Conservation (phyloP, 257 asterid genomes). For the Fraxinus excelsior region DNA sequence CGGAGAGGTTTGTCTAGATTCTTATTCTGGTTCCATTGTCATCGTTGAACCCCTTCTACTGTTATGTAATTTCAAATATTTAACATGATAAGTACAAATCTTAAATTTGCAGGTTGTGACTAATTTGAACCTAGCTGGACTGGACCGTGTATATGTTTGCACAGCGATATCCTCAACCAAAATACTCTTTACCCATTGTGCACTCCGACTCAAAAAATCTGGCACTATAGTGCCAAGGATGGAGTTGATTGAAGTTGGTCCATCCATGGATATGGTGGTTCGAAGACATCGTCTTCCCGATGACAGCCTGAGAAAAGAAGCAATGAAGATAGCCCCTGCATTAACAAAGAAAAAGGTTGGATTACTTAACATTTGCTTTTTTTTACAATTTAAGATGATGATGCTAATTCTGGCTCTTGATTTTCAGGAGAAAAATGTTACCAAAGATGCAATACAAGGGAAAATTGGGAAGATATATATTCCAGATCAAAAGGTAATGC, state of each 20-base stretch:
- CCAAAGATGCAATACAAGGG: constrained; percentile 72
- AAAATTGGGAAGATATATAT: constrained; percentile 84
- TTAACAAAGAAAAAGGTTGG: constrained; percentile 80
- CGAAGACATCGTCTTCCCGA: constrained; percentile 83
- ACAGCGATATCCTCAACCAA: constrained; percentile 63
- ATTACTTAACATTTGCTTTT: constrained; percentile 3
- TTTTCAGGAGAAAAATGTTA: constrained; percentile 90
- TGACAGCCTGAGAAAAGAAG: constrained; percentile 66
- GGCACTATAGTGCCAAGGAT: constrained; percentile 83
- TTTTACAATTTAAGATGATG: background rate
- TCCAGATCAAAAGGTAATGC: constrained; percentile 82
- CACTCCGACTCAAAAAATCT: constrained; percentile 78
- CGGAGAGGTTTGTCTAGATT: constrained; percentile 71
- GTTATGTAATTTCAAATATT: background rate
- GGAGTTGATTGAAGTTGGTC: constrained; percentile 95
- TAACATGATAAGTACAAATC: background rate
- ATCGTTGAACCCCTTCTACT: background rate
- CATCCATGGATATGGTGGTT: constrained; percentile 89
- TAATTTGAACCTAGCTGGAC: constrained; percentile 89
- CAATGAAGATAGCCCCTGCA: constrained; percentile 69
- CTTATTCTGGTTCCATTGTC: constrained; percentile 4
- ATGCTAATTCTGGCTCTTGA: constrained; percentile 22
- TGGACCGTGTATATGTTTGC: constrained; percentile 85
- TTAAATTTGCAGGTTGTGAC: constrained; percentile 56
- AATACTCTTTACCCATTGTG: constrained; percentile 81